Base-by-base conservation (phyloP, 2,329 filamentous ascomycete species). In the Akanthomyces muscarius region DNA sequence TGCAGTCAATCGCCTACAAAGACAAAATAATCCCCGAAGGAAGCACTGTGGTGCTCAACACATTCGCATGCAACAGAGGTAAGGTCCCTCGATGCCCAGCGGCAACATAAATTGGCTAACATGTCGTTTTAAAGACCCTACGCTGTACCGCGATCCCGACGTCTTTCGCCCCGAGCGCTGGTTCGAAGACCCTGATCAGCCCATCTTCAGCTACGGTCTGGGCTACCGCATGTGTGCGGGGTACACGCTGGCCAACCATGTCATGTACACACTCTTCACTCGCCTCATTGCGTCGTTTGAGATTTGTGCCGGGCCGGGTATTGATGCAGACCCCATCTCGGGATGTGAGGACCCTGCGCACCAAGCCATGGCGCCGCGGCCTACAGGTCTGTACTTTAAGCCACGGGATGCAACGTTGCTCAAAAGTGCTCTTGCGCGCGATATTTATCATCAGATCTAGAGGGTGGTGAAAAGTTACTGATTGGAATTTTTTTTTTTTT, bases 141-240 rank as follows among this genome's bases (percentile, higher is more conserved):
- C 36, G 6, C 4, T 61, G 4, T 61, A 53, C 13, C 38, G 38
- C n/a, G 58, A 61, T 16, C 58, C 48, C n/a, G 50, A 61, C 18
- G 36, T 21, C 23, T 61, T 61, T 33, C 58, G 58, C n/a, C 48
- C 58, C 8, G 48, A 61, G 38, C 58, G 58, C 36, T 61, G 58
- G 58, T 28, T 61, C 5, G 48, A 61, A 16, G 58, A 53, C 13
- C 58, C 58, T 18, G 58, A 61, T 30, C 58, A 61, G 58, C 48
- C 58, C 58, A 61, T 61, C 48, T 61, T 61, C 41, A 61, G 47
- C 48, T 61, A 61, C 36, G 57, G 58, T 10, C 48, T 61, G 3
- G 58, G 58, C 36, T 61, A 61, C n/a, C 58, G 58, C 13, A 53
- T 61, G 58, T 61, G 58, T 18, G 58, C 58, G 14, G 58, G 58